A percentile compares a stretch with the other conserved stretches of the same genome.
Conservation (phyloP, 225 moss, liverwort and hornwort species). For the Pleurozium schreberi region DNA sequence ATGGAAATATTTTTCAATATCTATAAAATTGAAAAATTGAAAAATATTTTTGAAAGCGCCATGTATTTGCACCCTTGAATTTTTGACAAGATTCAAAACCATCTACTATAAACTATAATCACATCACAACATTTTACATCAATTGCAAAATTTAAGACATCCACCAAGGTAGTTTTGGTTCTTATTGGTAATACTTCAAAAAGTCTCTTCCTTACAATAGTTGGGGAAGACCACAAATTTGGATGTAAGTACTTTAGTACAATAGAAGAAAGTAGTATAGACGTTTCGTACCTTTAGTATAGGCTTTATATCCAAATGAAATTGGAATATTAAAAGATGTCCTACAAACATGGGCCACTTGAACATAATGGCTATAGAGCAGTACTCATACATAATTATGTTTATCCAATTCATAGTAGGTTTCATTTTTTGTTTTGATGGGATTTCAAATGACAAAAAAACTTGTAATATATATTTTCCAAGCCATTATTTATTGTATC, state of each 20-base stretch:
- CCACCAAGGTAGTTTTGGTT: not conserved
- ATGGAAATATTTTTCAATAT: not conserved
- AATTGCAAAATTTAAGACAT: not conserved
- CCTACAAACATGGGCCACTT: not conserved
- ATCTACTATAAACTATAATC: not conserved
- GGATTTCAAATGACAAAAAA: not conserved
- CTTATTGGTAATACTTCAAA: too few species aligned
- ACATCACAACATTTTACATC: not conserved
- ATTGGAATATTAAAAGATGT: not conserved
- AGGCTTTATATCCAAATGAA: not conserved
- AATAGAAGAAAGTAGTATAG: not conserved
- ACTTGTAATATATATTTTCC: not conserved
- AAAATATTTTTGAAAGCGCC: fast-evolving
- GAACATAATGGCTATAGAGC: too few species aligned
- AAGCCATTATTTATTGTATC: not conserved
- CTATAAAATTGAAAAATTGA: not conserved
- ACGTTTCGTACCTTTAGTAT: too few species aligned
- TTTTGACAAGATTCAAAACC: not conserved
- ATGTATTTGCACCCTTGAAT: not conserved
- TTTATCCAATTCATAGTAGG: too few species aligned
- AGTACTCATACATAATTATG: too few species aligned
- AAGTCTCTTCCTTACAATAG: too few species aligned
- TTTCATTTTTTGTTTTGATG: not conserved
- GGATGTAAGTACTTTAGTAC: too few species aligned
- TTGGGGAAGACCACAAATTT: too few species aligned